phyloP scores from a whole-genome alignment of 2,329 filamentous ascomycete species.

The Colletotrichum sansevieriae region DNA sequence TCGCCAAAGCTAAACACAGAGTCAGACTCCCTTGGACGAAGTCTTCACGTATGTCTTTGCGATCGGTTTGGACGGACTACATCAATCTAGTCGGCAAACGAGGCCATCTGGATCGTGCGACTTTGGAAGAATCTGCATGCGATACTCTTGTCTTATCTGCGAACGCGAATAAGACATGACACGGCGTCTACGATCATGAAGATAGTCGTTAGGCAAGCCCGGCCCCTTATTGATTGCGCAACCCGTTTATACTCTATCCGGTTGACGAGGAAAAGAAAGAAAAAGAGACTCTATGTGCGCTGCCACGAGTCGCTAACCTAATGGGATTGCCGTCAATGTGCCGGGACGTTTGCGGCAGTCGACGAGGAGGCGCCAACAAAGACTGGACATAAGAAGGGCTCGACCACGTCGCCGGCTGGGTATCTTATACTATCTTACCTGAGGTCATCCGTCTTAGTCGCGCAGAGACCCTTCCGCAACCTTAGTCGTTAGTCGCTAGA shows the following conservation, averaged over 20 bases:
- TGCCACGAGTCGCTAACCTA: constrained; percentile 14
- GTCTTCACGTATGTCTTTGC: background rate
- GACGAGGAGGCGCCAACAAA: constrained; percentile 17
- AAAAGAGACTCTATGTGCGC: background rate
- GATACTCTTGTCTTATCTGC: too few relatives aligned
- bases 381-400: background rate
- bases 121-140: too few relatives aligned
- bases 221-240: too few relatives aligned
- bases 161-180: background rate
- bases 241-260: background rate
- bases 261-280: background rate
- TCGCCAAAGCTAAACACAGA: constrained; percentile 23
- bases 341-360: constrained; percentile 11
- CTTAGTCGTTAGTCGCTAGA: too few relatives aligned
- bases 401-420: background rate
- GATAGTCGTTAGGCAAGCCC: too few relatives aligned
- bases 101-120: too few relatives aligned
- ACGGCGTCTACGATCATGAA: background rate
- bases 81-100: background rate
- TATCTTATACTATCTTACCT: background rate
- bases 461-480: constrained; percentile 5
- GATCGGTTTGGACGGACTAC: background rate
- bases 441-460: background rate
- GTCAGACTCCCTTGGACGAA: constrained; percentile 10
- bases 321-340: constrained; percentile 20